Percentiles rank a stretch among this genome's conserved stretches.
These are phyloP conservation scores for Xylaria arbuscula DNA, from an alignment of 2,329 filamentous ascomycete species.

Conservation along the genomic window DNA sequence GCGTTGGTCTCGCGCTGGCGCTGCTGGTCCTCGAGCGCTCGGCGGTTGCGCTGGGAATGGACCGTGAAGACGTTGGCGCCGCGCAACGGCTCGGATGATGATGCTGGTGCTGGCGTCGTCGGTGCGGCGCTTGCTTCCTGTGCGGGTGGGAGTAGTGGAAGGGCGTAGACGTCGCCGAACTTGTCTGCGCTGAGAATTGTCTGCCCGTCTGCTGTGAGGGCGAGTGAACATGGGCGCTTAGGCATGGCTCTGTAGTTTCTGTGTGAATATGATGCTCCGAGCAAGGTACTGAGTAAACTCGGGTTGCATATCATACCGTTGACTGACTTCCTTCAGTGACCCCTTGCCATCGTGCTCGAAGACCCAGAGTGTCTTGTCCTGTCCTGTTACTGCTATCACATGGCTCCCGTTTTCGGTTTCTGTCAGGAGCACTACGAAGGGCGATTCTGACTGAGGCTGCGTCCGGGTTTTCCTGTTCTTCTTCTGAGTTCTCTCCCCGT, in stretches of 20 bases:
- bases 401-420: constrained; percentile 73
- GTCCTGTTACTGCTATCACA: constrained; percentile 82
- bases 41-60: constrained; percentile 72
- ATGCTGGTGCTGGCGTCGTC: constrained; percentile 34
- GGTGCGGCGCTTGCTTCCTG: constrained; percentile 18
- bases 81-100: constrained; percentile 31
- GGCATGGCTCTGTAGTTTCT: constrained; percentile 75
- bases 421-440: constrained; percentile 76
- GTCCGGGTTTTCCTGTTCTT: constrained; percentile 50
- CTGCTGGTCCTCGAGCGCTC: constrained; percentile 69
- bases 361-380: constrained; percentile 91
- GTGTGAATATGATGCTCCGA: constrained; percentile 45
- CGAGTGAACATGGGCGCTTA: constrained; percentile 84
- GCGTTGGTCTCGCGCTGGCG: constrained; percentile 46
- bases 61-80: constrained; percentile 70
- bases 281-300: background rate
- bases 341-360: constrained; percentile 75
- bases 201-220: constrained; percentile 73
- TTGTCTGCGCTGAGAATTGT: constrained; percentile 90
- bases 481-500: constrained; percentile 40
- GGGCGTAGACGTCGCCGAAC: constrained; percentile 93
- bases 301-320: constrained; percentile 64
- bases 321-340: constrained; percentile 73
- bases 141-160: constrained; percentile 71
- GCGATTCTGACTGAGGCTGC: constrained; percentile 55